Evolutionary conservation across 257 asterid species (phyloP), one percentile per base, ranked within the genome.

Genomic region (Jaltomata sinuosa): DNA sequence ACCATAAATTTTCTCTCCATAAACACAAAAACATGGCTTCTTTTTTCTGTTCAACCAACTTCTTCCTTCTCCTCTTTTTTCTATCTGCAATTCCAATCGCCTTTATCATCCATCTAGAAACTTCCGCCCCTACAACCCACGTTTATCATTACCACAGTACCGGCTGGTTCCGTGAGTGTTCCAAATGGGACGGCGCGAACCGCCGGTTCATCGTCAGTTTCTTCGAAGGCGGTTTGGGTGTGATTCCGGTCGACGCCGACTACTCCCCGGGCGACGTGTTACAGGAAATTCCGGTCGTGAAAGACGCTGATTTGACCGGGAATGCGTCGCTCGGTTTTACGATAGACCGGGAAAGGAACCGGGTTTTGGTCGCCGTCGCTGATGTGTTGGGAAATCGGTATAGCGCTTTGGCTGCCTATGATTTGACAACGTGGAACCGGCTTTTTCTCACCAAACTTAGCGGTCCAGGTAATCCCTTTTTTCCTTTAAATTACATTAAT

Each of bases 121-220:
- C 95, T 1, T 84, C 92, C 0, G 82, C 92, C 19, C 95, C 93
- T 9, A 45, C 89, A n/a, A 87, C 91, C 27, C 95, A 92, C 89
- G 90, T 85, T 25, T 92, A 84, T 88, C 84, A 89, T 87, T 93
- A 87, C 92, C 88, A 85, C 93, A 89, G 97, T 92, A 49, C 74
- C 6, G 97, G 98, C 2, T 94, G 96, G 95, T 80, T 96, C 74
- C 91, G 99, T n/a, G 99, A 96, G 92, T 89, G 94, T 87, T 62
- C 92, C 82, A 96, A 93, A 87, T 96, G 98, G 98, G 99, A 96
- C 89, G 91, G 89, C 36, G 77, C 71, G 65, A 89, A 91, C 93
- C 57, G 84, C 36, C 97, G 98, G 1, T 96, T 96, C 93, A 45
- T 96, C 62, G 97, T 96, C 76, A 91, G 98, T 64, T 92, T 91